Evolutionary conservation across 305 asterid genomes (phyloP).

Genomic region (Fraxinus platypoda): DNA sequence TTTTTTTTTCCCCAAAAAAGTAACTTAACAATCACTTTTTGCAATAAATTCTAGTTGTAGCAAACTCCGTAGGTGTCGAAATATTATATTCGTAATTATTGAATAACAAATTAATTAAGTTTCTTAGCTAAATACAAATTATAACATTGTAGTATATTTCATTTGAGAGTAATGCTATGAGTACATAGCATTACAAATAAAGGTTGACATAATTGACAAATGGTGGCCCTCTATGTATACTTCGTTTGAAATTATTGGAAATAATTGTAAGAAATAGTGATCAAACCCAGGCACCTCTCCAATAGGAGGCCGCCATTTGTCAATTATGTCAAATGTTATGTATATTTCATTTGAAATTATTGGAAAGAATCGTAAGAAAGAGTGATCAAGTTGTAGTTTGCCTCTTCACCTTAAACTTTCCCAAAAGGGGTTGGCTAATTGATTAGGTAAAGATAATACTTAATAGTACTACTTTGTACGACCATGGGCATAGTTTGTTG

Average conservation of each 20-base stretch:
- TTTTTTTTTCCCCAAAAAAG: no score
- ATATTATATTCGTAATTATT: no score
- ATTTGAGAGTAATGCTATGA: no score
- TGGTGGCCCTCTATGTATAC: no score
- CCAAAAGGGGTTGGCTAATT: slow-evolving; percentile 3
- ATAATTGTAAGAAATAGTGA: slow-evolving; percentile 12
- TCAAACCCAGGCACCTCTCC: neutral
- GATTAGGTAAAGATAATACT: neutral
- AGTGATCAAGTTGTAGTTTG: slow-evolving; percentile 30
- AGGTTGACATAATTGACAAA: no score
- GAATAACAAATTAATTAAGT: no score
- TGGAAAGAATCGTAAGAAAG: neutral
- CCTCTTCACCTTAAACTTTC: slow-evolving; percentile 27
- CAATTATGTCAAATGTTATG: no score
- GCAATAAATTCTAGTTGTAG: neutral
- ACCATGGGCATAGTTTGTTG: neutral
- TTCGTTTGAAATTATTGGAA: neutral
- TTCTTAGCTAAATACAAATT: neutral
- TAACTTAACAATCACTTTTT: neutral
- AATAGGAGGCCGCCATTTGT: no score
- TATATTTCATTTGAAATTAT: neutral
- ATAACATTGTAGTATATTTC: neutral
- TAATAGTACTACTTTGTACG: neutral
- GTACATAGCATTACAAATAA: no score
- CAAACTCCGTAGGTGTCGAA: neutral